Conservation (phyloP, 768 basidiomycete species). For the Agrocybe chaxingu region DNA sequence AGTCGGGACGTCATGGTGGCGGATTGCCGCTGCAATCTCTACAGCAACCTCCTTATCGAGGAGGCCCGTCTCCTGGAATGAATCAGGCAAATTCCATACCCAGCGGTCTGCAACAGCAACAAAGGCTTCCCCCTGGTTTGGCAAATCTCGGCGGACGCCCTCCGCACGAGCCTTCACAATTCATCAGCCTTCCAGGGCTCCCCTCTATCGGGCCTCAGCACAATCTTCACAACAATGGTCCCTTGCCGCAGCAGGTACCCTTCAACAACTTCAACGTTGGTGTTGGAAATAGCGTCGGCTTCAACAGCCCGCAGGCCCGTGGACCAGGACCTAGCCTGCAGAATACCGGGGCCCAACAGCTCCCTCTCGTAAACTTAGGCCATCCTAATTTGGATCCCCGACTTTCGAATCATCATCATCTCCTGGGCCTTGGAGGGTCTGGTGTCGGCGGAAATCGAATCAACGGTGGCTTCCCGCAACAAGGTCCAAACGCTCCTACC, state of each 20-base stretch:
- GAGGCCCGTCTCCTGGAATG: conserved; percentile 62
- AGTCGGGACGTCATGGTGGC: conserved; percentile 46
- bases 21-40: conserved; percentile 57
- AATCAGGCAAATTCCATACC: conserved; percentile 43
- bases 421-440: conserved; percentile 48
- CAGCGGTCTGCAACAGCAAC: conserved; percentile 38
- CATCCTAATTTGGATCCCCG: conserved; percentile 59
- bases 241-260: conserved; percentile 30
- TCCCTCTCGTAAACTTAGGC: conserved; percentile 47
- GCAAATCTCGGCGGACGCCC: conserved; percentile 82
- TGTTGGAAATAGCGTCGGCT: conserved; percentile 40
- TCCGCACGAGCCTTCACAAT: conserved; percentile 74
- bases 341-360: conserved; percentile 17
- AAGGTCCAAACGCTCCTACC: conserved; percentile 40
- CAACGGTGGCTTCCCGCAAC: conserved; percentile 47
- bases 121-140: conserved; percentile 74
- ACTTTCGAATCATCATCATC: conserved; percentile 44
- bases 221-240: conserved; percentile 42
- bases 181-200: conserved; percentile 46
- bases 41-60: conserved; percentile 65
- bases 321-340: conserved; percentile 46
- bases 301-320: conserved; percentile 49
- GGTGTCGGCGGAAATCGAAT: conserved; percentile 43
- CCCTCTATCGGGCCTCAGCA: conserved; percentile 43
- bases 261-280: conserved; percentile 53